Conservation (phyloP, 306 rosid genomes). For the Mimosa pudica region DNA sequence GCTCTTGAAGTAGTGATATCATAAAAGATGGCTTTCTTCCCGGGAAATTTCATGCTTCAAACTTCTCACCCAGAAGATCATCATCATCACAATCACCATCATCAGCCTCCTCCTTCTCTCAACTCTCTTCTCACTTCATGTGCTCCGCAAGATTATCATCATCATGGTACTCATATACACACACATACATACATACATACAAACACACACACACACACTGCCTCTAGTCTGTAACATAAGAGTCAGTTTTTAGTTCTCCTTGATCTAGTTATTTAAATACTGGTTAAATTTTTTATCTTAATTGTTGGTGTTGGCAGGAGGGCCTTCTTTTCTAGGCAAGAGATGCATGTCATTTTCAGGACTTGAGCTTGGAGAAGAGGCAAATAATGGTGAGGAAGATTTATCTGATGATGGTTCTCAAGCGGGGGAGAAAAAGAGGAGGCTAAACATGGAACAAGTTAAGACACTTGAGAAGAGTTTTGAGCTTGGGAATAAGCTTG, state of each 20-base stretch:
- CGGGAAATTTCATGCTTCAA: constrained; percentile 91
- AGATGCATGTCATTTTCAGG: constrained; percentile 88
- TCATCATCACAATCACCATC: not conserved
- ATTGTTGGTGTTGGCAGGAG: constrained; percentile 53
- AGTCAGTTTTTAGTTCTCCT: not conserved
- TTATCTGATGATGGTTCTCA: constrained; percentile 91
- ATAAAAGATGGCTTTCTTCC: constrained; percentile 82
- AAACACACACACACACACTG: not conserved
- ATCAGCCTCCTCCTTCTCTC: constrained; percentile 68
- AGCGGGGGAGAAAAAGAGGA: constrained; percentile 87
- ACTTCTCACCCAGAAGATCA: constrained; percentile 71
- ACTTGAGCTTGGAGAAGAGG: constrained; percentile 73
- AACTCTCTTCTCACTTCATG: constrained; percentile 78
- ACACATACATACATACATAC: no score
- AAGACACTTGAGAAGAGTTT: constrained; percentile 94
- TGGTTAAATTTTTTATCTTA: not conserved
- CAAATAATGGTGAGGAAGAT: constrained; percentile 72
- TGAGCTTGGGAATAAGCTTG: constrained; percentile 91
- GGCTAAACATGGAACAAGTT: constrained; percentile 90
- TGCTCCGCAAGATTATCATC: constrained; percentile 85
- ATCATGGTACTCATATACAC: constrained; percentile 57
- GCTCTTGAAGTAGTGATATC: constrained; percentile 39
- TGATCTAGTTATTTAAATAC: not conserved
- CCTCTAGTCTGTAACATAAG: no score
- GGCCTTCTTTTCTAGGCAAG: constrained; percentile 74